phyloP scores from a whole-genome alignment of 768 basidiomycete genomes.

The Hebeloma cylindrosporum region DNA sequence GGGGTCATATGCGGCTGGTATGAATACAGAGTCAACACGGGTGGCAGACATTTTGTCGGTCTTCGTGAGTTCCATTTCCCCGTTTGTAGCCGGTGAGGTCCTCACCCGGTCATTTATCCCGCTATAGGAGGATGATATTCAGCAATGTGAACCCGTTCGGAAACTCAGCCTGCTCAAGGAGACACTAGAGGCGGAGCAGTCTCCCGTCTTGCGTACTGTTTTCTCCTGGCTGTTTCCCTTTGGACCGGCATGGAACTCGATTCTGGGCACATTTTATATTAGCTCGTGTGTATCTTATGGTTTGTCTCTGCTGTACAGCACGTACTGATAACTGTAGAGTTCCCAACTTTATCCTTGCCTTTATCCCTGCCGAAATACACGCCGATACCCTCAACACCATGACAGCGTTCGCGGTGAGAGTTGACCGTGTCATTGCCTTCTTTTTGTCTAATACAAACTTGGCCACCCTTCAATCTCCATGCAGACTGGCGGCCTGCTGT shows the following conservation, averaged over 20 bases:
- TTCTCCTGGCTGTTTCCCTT: slow-evolving; percentile 87
- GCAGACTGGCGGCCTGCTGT: slow-evolving; percentile 86
- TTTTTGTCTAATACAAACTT: slow-evolving; percentile 16
- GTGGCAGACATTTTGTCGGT: slow-evolving; percentile 20
- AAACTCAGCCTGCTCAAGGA: slow-evolving; percentile 59
- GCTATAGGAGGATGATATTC: slow-evolving; percentile 42
- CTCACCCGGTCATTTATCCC: slow-evolving; percentile 4
- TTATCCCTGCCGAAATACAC: slow-evolving; percentile 88
- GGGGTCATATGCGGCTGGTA: slow-evolving; percentile 16
- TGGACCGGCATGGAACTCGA: slow-evolving; percentile 85
- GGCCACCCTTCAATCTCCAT: slow-evolving; percentile 7
- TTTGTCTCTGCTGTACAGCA: slow-evolving; percentile 1
- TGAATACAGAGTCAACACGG: slow-evolving; percentile 4
- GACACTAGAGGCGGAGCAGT: slow-evolving; percentile 60
- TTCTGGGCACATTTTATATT: slow-evolving; percentile 93
- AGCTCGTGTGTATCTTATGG: slow-evolving; percentile 70
- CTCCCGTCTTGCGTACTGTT: slow-evolving; percentile 75
- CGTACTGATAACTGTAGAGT: slow-evolving; percentile 47
- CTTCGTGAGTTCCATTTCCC: slow-evolving; percentile 20
- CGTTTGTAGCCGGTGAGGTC: slow-evolving; percentile 2
- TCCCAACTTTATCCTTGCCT: slow-evolving; percentile 92
- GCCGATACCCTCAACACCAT: slow-evolving; percentile 86
- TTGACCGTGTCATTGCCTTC: slow-evolving; percentile 10
- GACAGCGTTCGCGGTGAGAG: slow-evolving; percentile 90
- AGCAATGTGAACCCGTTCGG: slow-evolving; percentile 40